Base-by-base conservation (phyloP, 164 flowering plant species). In the Saururus chinensis region DNA sequence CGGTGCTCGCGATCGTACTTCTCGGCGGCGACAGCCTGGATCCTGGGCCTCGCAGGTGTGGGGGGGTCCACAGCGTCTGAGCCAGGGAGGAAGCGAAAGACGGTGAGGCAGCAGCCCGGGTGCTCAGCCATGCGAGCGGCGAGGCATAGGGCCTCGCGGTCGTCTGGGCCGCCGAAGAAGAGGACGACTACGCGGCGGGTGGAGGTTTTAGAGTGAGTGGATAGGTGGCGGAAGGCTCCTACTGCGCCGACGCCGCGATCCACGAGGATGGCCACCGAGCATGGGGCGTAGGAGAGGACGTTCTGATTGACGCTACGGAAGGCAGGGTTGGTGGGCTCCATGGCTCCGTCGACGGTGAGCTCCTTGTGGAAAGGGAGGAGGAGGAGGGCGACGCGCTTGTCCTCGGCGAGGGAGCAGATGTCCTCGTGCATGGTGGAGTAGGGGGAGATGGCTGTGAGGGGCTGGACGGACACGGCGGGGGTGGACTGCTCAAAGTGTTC, bases 311-410 rank as follows among this genome's bases (percentile, higher is more conserved):
- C 60, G 41, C 26, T 65, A 20, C 64, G 61, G 62, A 70, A 51
- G 53, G 66, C 66, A 5, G 67, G 64, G 64, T 70, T 62, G 23
- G 62, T 51, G 49, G 66, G 62, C 30, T 70, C 77, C 71, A 71
- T 67, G 22, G 65, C 66, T 19, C 77, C 77, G 24, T 70, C 77
- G n/a, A 64, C 64, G 5, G 74, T 58, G 7, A 63, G 77, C 42
- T 70, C 62, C 51, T 74, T 70, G 65, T 74, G 77, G 60, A 74
- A 74, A 8, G 77, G 77, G 20, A 74, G 40, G 51, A 74, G 37
- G 51, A 74, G 64, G 16, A 74, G 53, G 17, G 71, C 60, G 3
- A 60, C 64, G 0, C 69, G 68, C 61, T 71, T 68, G 49, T 74
- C 74, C 35, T 74, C 67, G 5, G 77, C 77, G 1, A 71, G 61